Conservation (phyloP, 2,329 filamentous ascomycete species). For the Arthrobotrys sinensis region DNA sequence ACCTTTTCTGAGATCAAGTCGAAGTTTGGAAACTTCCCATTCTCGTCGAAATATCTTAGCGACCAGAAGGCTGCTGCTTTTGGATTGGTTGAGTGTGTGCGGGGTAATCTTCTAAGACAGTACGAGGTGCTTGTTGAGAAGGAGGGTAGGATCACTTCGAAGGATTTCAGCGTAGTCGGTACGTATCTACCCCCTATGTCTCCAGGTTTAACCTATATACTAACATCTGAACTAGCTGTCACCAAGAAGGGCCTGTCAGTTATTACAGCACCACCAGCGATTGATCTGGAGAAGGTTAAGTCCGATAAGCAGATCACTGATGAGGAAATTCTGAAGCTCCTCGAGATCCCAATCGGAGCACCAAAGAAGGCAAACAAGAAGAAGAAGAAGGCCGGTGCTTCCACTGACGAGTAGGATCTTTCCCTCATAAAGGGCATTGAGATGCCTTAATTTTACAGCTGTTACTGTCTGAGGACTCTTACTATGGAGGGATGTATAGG, state of each 20-base stretch:
- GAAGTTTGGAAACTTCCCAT: constrained; percentile 98
- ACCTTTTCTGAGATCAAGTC: constrained; percentile 94
- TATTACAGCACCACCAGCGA: constrained; percentile 81
- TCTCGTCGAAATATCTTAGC: constrained; percentile 95
- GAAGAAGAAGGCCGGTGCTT: constrained; percentile 81
- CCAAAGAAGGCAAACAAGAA: constrained; percentile 93
- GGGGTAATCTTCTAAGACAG: constrained; percentile 90
- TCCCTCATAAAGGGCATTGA: constrained; percentile 2
- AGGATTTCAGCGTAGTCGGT: constrained; percentile 93
- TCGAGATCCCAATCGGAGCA: constrained; percentile 84
- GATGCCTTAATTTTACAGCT: constrained; percentile 12
- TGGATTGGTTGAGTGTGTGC: constrained; percentile 95
- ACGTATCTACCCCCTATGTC: constrained; percentile 69
- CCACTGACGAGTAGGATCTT: constrained; percentile 36
- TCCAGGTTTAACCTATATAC: constrained; percentile 15
- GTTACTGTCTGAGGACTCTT: constrained; percentile 19
- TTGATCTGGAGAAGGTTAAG: constrained; percentile 87
- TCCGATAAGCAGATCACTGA: constrained; percentile 98
- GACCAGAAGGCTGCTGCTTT: constrained; percentile 96
- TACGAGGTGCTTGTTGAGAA: constrained; percentile 98
- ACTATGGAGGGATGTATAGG: constrained; percentile 17
- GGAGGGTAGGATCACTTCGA: constrained; percentile 85
- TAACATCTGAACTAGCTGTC: constrained; percentile 76
- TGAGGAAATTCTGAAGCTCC: constrained; percentile 93
- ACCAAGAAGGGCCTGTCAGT: constrained; percentile 97